Base-by-base conservation (phyloP, 2,329 filamentous ascomycete species). In the Hypoxylon rubiginosum region DNA sequence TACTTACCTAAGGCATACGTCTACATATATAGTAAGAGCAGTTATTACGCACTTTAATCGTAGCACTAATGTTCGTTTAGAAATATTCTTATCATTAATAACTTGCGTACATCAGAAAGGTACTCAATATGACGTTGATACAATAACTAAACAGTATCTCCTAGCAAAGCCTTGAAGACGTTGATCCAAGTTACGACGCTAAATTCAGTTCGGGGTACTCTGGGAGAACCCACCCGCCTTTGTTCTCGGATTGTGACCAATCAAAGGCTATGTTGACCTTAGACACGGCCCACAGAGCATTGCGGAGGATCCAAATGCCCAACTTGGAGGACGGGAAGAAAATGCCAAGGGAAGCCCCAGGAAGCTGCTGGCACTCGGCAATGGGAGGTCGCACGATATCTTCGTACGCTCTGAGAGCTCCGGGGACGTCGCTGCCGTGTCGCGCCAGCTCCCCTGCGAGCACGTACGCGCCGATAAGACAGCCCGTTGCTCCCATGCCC, bases 171-270 rank as follows among this genome's bases (percentile, higher is more conserved):
- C 4, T 6, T 34, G 32, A 10, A 11, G 8, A 34, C 32, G n/a
- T n/a, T n/a, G n/a, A n/a, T n/a, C n/a, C n/a, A n/a, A n/a, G 10
- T 64, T 32, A 64, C 15, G 62, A 61, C 26, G 30, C 21, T 11
- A 62, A 34, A 11, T 68, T 66, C 19, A 68, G 21, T 50, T 68
- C 66, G n/a, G 66, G 54, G 34, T 68, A 68, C 21, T 68, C 66
- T 11, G 66, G 66, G 21, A 68, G 48, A 19, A 21, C 46, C 62
- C 62, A 68, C 4, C 17, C 28, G 13, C 50, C 21, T 4, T 24
- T 45, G 2, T 51, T 41, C n/a, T 66, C 54, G 2, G 41, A 19
- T 10, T 30, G 58, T n/a, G 58, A 24, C 19, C 46, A 34, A 11
- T 53, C 41, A 3, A 51, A 53, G 15, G 59, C 21, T 5, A 50